These are phyloP conservation scores for Kondoa malvinella DNA, from an alignment of 768 basidiomycete species.

Conservation along the genomic window DNA sequence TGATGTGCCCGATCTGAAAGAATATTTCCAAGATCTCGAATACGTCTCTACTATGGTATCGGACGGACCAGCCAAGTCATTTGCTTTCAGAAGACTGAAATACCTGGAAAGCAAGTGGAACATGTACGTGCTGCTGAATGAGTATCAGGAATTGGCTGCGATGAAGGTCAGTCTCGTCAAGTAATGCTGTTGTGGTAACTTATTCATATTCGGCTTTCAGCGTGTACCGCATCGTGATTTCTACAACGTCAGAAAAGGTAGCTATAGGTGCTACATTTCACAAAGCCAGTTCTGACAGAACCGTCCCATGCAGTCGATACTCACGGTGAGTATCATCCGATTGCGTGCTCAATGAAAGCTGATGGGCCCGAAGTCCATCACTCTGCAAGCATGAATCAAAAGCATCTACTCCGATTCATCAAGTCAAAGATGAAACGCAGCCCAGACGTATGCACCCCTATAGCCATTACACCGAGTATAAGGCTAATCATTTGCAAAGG, in stretches of 20 bases:
- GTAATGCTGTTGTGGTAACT: conserved; percentile 4
- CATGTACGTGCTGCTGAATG: conserved; percentile 79
- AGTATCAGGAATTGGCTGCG: conserved; percentile 79
- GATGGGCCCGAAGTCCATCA: conserved; percentile 46
- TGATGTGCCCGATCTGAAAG: conserved; percentile 65
- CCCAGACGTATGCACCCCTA: conserved; percentile 43
- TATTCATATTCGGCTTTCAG: conserved; percentile 31
- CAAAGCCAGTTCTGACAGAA: conserved; percentile 7
- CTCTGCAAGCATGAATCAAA: conserved; percentile 98
- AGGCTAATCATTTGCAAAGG: conserved; percentile 37
- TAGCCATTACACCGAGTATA: background rate
- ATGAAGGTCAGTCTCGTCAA: conserved; percentile 59
- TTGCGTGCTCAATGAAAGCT: background rate
- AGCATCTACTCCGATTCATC: conserved; percentile 93
- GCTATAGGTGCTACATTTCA: background rate
- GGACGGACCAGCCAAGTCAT: conserved; percentile 89
- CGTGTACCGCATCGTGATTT: conserved; percentile 82
- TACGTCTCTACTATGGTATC: conserved; percentile 76
- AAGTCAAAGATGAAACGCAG: conserved; percentile 92
- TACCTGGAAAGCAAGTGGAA: conserved; percentile 86
- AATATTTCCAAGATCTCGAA: conserved; percentile 93
- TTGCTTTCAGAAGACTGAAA: conserved; percentile 76
- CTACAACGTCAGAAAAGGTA: conserved; percentile 73
- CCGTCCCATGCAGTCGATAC: conserved; percentile 52
- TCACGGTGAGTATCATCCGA: conserved; percentile 38